phyloP scores from a whole-genome alignment of 495 filamentous ascomycete genomes.

The Platismatia glauca region DNA sequence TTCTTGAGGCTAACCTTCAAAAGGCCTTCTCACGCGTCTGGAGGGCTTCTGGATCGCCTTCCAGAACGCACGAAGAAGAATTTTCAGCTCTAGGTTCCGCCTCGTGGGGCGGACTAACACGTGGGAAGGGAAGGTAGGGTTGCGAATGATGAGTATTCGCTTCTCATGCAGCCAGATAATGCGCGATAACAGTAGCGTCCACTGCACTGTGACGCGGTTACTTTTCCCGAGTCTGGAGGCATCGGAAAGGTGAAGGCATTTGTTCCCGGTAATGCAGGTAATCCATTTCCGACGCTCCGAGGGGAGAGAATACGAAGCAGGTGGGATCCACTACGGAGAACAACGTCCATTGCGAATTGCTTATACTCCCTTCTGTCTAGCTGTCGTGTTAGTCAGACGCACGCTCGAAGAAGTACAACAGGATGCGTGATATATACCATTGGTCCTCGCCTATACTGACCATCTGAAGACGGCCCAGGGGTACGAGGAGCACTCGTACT shows the following conservation, averaged over 20 bases:
- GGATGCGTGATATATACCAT: neutral
- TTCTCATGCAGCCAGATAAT: constrained; percentile 11
- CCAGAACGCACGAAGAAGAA: constrained; percentile 1
- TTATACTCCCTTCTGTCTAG: neutral
- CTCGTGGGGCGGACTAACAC: neutral
- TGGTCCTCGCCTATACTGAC: neutral
- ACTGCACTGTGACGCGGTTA: neutral
- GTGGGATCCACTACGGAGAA: too few species aligned
- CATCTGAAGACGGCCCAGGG: neutral
- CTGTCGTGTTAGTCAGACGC: neutral
- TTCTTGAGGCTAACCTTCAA: neutral
- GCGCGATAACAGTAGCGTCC: constrained; percentile 4
- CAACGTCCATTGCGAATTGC: neutral
- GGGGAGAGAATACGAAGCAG: too few species aligned
- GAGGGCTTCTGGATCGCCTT: neutral
- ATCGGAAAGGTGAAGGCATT: neutral
- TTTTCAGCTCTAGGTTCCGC: neutral
- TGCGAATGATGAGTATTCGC: neutral
- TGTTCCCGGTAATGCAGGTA: neutral
- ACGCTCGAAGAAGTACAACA: neutral
- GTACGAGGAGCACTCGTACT: too few species aligned
- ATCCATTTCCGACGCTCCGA: neutral
- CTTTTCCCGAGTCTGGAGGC: neutral
- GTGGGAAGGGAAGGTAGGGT: neutral
- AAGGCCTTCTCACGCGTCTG: too few species aligned